Base-by-base conservation (phyloP, 2,329 filamentous ascomycete species). In the Alternaria rosae region DNA sequence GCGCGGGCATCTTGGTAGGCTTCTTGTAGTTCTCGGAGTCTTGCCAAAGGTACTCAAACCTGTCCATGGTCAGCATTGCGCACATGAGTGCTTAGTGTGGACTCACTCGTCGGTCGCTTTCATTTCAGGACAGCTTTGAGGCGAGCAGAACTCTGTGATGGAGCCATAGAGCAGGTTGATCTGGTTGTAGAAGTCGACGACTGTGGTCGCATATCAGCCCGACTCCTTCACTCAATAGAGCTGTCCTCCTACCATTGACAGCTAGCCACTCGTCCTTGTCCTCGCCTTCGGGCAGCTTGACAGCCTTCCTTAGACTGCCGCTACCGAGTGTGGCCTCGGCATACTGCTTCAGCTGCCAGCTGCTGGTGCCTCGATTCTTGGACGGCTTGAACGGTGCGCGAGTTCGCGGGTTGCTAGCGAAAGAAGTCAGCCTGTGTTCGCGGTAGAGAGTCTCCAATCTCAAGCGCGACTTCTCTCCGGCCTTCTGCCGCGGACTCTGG, bases 121-220 rank as follows among this genome's bases (percentile, higher is more conserved):
- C 95, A 99, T 99, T 83, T 98, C 95, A 1, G 95, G 95, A 80
- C 95, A 99, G 68, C 93, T 93, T 78, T 95, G 91, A 30, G 95
- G 94, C 25, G 95, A 98, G 85, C 95, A 99, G 82, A 99, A 99
- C 79, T 99, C 95, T 62, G 95, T 99, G 78, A 99, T 99, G 69
- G 95, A 95, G 62, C 96, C 96, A 80, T 99, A 99, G 62, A 99
- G 90, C 35, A 99, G 87, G 82, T 99, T 99, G 85, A 99, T 97
- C 82, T 99, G 95, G 84, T 99, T 99, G 88, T 99, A 99, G 82
- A 99, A 99, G 82, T 99, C 95, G 84, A 99, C 95, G 84, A 99
- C 94, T 97, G 50, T n/a, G 11, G 28, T 41, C 12, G 10, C n/a
- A 26, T 28, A 23, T 73, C 43, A 68, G 66, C 68, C 43, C 38